These are phyloP conservation scores for Beverwykella pulmonaria DNA, from an alignment of 495 filamentous ascomycete genomes.

Conservation along the genomic window DNA sequence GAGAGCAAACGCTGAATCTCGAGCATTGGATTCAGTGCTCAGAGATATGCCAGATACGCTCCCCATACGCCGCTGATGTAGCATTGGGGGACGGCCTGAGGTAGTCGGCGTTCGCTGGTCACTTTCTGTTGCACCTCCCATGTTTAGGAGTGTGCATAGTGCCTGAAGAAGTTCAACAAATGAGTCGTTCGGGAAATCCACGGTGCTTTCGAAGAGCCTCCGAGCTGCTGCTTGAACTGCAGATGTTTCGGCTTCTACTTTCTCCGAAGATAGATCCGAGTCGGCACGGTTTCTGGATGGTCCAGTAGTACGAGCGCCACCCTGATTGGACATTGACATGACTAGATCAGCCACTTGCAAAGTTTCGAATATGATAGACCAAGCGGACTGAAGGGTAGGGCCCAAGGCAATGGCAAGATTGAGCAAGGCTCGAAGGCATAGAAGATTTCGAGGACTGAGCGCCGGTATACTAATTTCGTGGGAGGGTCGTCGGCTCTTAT, in stretches of 20 bases:
- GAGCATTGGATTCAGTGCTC: slow-evolving; percentile 47
- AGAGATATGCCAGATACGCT: slow-evolving; percentile 56
- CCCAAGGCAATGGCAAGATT: slow-evolving; percentile 95
- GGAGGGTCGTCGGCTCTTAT: slow-evolving; percentile 58
- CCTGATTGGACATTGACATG: slow-evolving; percentile 57
- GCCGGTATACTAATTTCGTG: slow-evolving; percentile 55
- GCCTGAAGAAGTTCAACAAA: slow-evolving; percentile 79
- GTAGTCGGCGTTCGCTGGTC: slow-evolving; percentile 6
- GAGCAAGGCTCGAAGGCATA: slow-evolving; percentile 85
- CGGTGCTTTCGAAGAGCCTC: slow-evolving; percentile 85
- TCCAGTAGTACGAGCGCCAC: slow-evolving; percentile 13
- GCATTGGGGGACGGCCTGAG: slow-evolving; percentile 15
- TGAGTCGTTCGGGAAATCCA: slow-evolving; percentile 78
- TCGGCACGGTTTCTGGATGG: slow-evolving; percentile 17
- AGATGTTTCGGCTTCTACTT: slow-evolving; percentile 72
- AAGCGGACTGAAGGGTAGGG: slow-evolving; percentile 79
- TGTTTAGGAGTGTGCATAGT: slow-evolving; percentile 59
- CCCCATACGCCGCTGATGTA: slow-evolving; percentile 53
- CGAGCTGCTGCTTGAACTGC: slow-evolving; percentile 88
- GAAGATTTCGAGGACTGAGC: slow-evolving; percentile 83
- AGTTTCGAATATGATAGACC: slow-evolving; percentile 88
- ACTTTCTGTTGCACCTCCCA: slow-evolving; percentile 43
- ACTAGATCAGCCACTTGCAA: slow-evolving; percentile 88
- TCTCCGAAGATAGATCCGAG: slow-evolving; percentile 54
- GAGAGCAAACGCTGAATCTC: slow-evolving; percentile 76